Base-by-base conservation (phyloP, 2,329 filamentous ascomycete genomes). In the Botrytis aclada region DNA sequence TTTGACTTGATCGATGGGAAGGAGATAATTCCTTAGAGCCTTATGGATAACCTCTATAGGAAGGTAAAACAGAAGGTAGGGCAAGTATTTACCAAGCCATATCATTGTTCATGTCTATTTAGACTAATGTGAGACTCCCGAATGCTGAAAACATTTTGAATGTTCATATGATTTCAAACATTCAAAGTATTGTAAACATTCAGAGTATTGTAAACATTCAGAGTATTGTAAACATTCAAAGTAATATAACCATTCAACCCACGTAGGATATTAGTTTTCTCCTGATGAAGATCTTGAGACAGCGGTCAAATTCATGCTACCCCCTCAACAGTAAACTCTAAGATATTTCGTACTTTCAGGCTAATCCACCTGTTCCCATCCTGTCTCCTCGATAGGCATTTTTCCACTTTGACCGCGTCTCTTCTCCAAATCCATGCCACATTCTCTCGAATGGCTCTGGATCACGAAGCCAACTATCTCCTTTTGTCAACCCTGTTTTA, bases 341-440 rank as follows among this genome's bases (percentile, higher is more conserved):
- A 6, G 22, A 47, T 64, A 16, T 25, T n/a, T 22, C 14, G 22
- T 41, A 39, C 37, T 39, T 25, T 32, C 25, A 32, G 65, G 47
- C 34, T 29, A 10, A 69, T 70, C 65, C n/a, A 70, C 29, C n/a
- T 56, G 58, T 22, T 58, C 41, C 25, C 41, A 73, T 10, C 32
- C 43, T 65, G 65, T 47, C n/a, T 60, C 58, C 34, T 62, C 64
- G 20, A 54, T 47, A 16, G 18, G n/a, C n/a, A n/a, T n/a, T n/a
- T n/a, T 45, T 56, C 74, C 71, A 75, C n/a, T 74, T 65, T 43
- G 69, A 69, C 7, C 71, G 58, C 16, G 58, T 73, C 56, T 54
- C 37, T 25, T 61, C 56, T 25, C 56, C 66, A 10, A 74, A 60
- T 54, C 72, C n/a, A 32, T 72, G 54, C 51, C 70, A 73, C 45